Evolutionary conservation across 495 filamentous ascomycete genomes (phyloP).

Genomic region (Penicillium crystallinum): DNA sequence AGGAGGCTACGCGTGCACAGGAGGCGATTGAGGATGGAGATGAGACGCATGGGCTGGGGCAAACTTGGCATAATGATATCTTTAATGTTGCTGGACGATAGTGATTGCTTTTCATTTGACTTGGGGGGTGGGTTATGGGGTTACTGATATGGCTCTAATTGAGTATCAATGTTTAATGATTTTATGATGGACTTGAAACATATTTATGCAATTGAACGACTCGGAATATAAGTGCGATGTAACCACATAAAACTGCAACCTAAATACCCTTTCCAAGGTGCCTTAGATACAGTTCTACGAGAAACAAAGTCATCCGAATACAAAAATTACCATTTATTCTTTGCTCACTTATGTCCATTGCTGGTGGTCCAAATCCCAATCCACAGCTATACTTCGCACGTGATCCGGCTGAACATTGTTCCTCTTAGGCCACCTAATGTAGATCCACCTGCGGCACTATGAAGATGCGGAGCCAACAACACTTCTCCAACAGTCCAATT

Average conservation of each 20-base stretch:
- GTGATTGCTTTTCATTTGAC: background rate
- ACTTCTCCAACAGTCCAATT: background rate
- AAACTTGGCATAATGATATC: conserved; percentile 74
- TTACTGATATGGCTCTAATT: background rate
- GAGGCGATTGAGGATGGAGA: conserved; percentile 56
- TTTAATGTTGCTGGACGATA: conserved; percentile 57
- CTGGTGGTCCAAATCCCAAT: background rate
- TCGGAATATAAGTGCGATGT: background rate
- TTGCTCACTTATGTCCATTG: too few species aligned
- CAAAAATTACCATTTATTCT: too few species aligned
- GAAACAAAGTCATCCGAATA: too few species aligned
- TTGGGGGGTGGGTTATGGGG: background rate
- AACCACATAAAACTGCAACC: background rate
- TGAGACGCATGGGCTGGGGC: conserved; percentile 31
- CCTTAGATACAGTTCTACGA: too few species aligned
- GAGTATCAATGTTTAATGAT: background rate
- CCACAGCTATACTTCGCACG: conserved; percentile 6
- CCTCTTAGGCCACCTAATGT: conserved; percentile 11
- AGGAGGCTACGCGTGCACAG: conserved; percentile 64
- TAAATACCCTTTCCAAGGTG: background rate
- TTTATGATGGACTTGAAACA: background rate
- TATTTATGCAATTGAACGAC: background rate
- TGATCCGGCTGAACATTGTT: conserved; percentile 21
- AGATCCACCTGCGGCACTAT: conserved; percentile 1
- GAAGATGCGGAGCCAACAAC: conserved; percentile 1